Evolutionary conservation across 1,284 basidiomycete genomes (phyloP).

Genomic region (Naganishia sp.): DNA sequence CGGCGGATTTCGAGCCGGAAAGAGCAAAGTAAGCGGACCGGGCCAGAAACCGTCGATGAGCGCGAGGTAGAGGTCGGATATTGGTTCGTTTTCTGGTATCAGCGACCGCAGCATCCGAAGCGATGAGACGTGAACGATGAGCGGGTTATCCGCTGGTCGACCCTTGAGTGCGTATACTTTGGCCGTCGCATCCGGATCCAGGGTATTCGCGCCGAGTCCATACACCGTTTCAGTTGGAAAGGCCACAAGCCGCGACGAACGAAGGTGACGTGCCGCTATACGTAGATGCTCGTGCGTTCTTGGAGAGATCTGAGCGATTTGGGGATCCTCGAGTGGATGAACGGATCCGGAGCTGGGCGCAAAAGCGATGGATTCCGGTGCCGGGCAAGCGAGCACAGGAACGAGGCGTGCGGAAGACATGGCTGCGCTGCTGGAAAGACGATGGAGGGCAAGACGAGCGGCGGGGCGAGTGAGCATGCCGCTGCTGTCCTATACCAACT

Average conservation of each 20-base stretch:
- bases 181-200: conserved; percentile 64
- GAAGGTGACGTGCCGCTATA: conserved; percentile 45
- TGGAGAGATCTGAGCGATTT: conserved; percentile 35
- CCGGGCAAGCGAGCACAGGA: conserved; percentile 27
- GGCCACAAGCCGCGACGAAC: conserved; percentile 61
- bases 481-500: too few species aligned
- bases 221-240: conserved; percentile 99
- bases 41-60: conserved; percentile 91
- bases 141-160: conserved; percentile 90
- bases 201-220: conserved; percentile 85
- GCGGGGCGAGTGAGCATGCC: too few species aligned
- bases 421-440: too few species aligned
- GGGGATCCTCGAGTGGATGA: conserved; percentile 42
- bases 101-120: conserved; percentile 73
- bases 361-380: conserved; percentile 1
- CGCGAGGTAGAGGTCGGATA: conserved; percentile 66
- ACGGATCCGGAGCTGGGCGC: not conserved
- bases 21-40: conserved; percentile 87
- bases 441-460: too few species aligned
- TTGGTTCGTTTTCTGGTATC: conserved; percentile 62
- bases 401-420: conserved; percentile 1
- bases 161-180: conserved; percentile 89
- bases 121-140: conserved; percentile 95
- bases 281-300: conserved; percentile 40
- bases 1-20: conserved; percentile 64